Conservation (phyloP, 805 yeast species). For the Sungouiozyma intestinalis region DNA sequence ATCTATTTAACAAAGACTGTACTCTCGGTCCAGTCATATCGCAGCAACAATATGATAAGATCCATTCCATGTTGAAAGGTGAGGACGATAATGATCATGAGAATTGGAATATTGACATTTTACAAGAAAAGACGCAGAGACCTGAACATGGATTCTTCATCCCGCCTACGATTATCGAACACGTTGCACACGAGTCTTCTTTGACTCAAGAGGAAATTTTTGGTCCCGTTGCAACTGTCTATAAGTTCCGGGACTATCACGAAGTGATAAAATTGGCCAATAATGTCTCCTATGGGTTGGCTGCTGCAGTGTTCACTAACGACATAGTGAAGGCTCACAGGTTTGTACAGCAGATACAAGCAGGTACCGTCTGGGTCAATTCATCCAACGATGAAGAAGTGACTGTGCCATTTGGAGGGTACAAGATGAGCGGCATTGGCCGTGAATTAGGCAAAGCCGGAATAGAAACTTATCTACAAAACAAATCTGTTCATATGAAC, state of each 20-base stretch:
- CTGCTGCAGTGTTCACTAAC: slow-evolving; percentile 50
- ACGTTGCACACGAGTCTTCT: slow-evolving; percentile 30
- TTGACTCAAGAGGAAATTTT: slow-evolving; percentile 35
- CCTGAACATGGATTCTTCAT: slow-evolving; percentile 27
- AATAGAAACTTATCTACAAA: slow-evolving; percentile 57
- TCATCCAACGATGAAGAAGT: slow-evolving; percentile 54
- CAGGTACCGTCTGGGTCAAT: slow-evolving; percentile 65
- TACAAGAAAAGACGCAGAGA: slow-evolving; percentile 19
- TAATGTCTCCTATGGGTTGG: slow-evolving; percentile 33
- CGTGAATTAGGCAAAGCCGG: slow-evolving; percentile 74
- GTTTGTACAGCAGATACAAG: slow-evolving; percentile 49
- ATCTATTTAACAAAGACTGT: slow-evolving; percentile 32
- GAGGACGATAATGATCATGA: slow-evolving; percentile 24
- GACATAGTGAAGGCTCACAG: slow-evolving; percentile 54
- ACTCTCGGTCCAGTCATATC: slow-evolving; percentile 45
- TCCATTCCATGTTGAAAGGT: slow-evolving; percentile 31
- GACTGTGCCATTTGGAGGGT: slow-evolving; percentile 73
- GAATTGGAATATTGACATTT: slow-evolving; percentile 34
- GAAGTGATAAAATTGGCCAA: slow-evolving; percentile 35
- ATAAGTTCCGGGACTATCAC: slow-evolving; percentile 29
- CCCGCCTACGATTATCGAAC: slow-evolving; percentile 34
- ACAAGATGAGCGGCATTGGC: slow-evolving; percentile 70
- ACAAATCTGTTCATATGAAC: slow-evolving; percentile 58
- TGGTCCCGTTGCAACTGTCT: slow-evolving; percentile 35
- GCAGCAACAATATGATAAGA: slow-evolving; percentile 33